Conservation (phyloP, 2,329 filamentous ascomycete genomes). For the Geoglossum cookeanum region DNA sequence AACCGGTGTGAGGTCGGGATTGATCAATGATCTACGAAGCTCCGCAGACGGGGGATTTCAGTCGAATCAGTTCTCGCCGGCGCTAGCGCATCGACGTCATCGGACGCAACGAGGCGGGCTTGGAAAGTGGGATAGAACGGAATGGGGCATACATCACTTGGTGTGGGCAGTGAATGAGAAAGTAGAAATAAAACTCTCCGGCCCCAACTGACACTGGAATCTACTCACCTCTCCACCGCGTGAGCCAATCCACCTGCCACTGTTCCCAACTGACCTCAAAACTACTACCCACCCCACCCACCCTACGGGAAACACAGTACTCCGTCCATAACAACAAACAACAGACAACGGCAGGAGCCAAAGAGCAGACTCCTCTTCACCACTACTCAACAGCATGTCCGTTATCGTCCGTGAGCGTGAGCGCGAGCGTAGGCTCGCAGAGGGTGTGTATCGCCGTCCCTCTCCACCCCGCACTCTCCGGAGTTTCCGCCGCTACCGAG, state of each 20-base stretch:
- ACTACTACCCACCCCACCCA: neutral
- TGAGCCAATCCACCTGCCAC: neutral
- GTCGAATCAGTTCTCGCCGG: neutral
- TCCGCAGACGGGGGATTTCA: neutral
- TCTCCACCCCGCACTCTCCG: neutral
- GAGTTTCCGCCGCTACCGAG: slow-evolving; percentile 5
- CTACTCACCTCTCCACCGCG: neutral
- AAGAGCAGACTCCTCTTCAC: neutral
- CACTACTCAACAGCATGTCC: neutral
- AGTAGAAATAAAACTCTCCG: neutral
- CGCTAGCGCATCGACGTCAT: neutral
- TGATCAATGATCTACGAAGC: no score
- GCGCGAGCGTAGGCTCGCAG: neutral
- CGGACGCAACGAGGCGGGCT: neutral
- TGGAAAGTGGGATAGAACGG: neutral
- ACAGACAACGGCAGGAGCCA: neutral
- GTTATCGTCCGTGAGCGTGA: neutral
- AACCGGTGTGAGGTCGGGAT: no score
- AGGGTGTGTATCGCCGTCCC: neutral
- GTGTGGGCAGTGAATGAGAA: no score
- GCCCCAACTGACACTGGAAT: neutral
- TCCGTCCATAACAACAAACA: neutral
- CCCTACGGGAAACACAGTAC: neutral
- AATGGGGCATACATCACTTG: no score
- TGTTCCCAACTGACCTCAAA: neutral